A percentile compares a stretch with the other conserved stretches of the same genome.
Conservation (phyloP, 2,329 filamentous ascomycete genomes). For the Calonectria fujianensis region DNA sequence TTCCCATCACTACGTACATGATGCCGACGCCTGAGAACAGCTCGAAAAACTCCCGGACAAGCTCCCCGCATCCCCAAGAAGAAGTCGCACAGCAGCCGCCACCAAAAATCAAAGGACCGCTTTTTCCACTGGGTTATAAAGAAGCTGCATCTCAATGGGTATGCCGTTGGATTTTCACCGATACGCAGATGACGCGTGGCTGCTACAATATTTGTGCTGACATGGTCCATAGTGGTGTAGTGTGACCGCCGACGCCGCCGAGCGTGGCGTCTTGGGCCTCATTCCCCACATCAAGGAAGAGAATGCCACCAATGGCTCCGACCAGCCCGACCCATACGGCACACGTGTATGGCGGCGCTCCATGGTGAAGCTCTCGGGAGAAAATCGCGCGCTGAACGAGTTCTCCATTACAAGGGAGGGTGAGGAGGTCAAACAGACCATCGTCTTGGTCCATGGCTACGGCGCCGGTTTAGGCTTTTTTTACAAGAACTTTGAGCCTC, state of each 20-base stretch:
- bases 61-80: background rate
- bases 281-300: slow-evolving; percentile 87
- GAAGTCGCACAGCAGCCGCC: background rate
- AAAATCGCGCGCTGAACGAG: slow-evolving; percentile 92
- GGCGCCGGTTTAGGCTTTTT: slow-evolving; percentile 97
- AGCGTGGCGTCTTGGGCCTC: slow-evolving; percentile 90
- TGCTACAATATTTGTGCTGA: slow-evolving; percentile 31
- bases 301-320: slow-evolving; percentile 70
- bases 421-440: slow-evolving; percentile 86
- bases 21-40: background rate
- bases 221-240: slow-evolving; percentile 82
- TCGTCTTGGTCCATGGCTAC: slow-evolving; percentile 98
- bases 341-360: slow-evolving; percentile 90
- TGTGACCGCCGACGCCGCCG: slow-evolving; percentile 87
- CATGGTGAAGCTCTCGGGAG: slow-evolving; percentile 89
- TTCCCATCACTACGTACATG: background rate
- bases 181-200: background rate
- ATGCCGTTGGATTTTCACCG: slow-evolving; percentile 59
- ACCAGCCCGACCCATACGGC: slow-evolving; percentile 84
- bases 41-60: background rate
- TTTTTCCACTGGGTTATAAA: slow-evolving; percentile 91
- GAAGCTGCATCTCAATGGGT: slow-evolving; percentile 95
- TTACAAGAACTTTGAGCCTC: slow-evolving; percentile 96
- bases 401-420: slow-evolving; percentile 90
- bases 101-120: slow-evolving; percentile 46